Evolutionary conservation across 2,329 filamentous ascomycete genomes (phyloP).

Genomic region (Aspergillus calidoustus): DNA sequence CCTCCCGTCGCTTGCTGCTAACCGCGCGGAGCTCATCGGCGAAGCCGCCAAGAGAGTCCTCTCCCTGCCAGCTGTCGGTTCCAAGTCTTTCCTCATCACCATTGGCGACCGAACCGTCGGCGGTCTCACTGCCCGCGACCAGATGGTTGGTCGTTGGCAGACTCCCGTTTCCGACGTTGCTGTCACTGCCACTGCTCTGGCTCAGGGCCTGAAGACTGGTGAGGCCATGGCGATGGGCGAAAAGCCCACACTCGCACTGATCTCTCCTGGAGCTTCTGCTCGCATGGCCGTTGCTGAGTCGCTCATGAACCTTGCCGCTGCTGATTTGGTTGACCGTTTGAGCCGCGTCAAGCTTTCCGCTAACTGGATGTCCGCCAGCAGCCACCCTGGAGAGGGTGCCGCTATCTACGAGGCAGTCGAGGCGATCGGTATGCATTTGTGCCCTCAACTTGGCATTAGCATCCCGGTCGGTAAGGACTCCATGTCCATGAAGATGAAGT

Average conservation of each 20-base stretch:
- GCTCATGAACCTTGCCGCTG: conserved; percentile 89
- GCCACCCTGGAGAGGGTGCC: conserved; percentile 88
- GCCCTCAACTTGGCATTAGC: conserved; percentile 84
- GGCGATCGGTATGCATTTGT: conserved; percentile 90
- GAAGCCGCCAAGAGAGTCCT: conserved; percentile 83
- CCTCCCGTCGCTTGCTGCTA: conserved; percentile 59
- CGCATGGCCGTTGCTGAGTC: conserved; percentile 96
- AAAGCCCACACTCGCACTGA: conserved; percentile 84
- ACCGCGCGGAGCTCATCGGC: conserved; percentile 52
- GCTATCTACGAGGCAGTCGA: conserved; percentile 92
- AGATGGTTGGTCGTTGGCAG: conserved; percentile 97
- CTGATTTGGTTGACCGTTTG: conserved; percentile 72
- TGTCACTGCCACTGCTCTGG: conserved; percentile 83
- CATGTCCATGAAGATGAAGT: conserved; percentile 98
- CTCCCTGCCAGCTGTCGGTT: conserved; percentile 86
- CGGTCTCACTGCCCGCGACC: conserved; percentile 84
- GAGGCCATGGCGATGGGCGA: conserved; percentile 99
- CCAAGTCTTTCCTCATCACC: conserved; percentile 95
- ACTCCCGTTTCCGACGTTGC: conserved; percentile 92
- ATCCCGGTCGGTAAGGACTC: conserved; percentile 98
- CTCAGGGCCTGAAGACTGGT: conserved; percentile 73
- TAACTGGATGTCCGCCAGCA: conserved; percentile 99
- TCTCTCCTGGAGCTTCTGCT: conserved; percentile 86
- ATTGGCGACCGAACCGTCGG: conserved; percentile 93
- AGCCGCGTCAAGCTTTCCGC: conserved; percentile 85